Percentiles rank a stretch among this genome's conserved stretches.
These are phyloP conservation scores for Colletotrichum gigasporum DNA, from an alignment of 2,329 filamentous ascomycete genomes.

Conservation along the genomic window DNA sequence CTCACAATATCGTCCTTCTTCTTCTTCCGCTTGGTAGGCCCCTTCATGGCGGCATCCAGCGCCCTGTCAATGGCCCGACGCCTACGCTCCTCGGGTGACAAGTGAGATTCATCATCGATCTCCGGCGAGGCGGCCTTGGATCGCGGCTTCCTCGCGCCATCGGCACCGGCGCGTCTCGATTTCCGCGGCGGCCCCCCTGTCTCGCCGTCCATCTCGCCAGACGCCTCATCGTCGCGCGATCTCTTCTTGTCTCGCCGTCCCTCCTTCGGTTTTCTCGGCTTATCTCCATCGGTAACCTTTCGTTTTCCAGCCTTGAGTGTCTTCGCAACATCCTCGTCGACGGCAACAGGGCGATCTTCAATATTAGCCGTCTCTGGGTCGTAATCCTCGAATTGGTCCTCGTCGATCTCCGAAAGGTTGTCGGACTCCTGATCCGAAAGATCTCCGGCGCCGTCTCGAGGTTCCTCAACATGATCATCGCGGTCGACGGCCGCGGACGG, in stretches of 20 bases:
- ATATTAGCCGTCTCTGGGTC: constrained; percentile 71
- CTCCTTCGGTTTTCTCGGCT: constrained; percentile 78
- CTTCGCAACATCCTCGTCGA: constrained; percentile 72
- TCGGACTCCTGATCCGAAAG: constrained; percentile 67
- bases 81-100: constrained; percentile 86
- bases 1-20: constrained; percentile 90
- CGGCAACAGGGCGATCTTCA: constrained; percentile 71
- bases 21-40: constrained; percentile 75
- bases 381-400: constrained; percentile 76
- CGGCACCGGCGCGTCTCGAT: constrained; percentile 53
- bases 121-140: constrained; percentile 57
- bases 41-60: constrained; percentile 89
- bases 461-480: constrained; percentile 48
- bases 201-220: constrained; percentile 52
- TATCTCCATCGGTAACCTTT: constrained; percentile 71
- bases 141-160: constrained; percentile 59
- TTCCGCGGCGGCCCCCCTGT: constrained; percentile 54
- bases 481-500: constrained; percentile 40
- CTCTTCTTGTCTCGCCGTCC: constrained; percentile 76
- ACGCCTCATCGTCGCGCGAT: constrained; percentile 60
- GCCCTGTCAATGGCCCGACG: constrained; percentile 85
- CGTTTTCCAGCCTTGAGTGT: constrained; percentile 72
- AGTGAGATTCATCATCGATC: constrained; percentile 77
- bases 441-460: constrained; percentile 47
- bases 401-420: constrained; percentile 73